These are phyloP conservation scores for Cynanchum wilfordii DNA, from an alignment of 257 asterid genomes.

Conservation along the genomic window DNA sequence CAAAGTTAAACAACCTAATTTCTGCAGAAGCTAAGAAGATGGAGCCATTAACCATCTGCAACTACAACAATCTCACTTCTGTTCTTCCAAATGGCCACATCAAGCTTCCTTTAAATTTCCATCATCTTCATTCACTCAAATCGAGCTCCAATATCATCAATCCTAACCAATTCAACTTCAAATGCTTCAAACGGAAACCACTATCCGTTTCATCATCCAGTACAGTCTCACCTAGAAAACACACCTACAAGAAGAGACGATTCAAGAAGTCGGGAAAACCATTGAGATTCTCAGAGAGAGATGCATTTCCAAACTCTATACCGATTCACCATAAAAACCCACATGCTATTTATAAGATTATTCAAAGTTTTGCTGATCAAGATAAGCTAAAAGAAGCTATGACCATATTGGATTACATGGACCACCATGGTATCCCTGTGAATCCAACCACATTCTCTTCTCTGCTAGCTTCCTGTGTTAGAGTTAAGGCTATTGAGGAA, in stretches of 20 bases:
- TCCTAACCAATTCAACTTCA: constrained; percentile 7
- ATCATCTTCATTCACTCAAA: constrained; percentile 21
- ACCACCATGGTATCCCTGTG: constrained; percentile 75
- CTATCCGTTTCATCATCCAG: constrained; percentile 25
- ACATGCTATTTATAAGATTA: constrained; percentile 59
- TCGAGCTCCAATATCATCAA: constrained; percentile 12
- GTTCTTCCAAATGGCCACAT: constrained; percentile 25
- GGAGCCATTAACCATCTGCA: constrained; percentile 34
- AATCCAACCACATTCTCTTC: constrained; percentile 70
- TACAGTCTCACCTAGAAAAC: constrained; percentile 17
- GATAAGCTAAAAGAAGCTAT: constrained; percentile 79
- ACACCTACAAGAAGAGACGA: background rate
- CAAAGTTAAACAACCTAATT: background rate
- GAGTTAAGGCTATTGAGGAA: constrained; percentile 44
- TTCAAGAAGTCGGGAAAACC: constrained; percentile 10
- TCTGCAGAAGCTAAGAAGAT: constrained; percentile 19
- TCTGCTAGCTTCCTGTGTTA: constrained; percentile 52
- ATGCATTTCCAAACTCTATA: constrained; percentile 42
- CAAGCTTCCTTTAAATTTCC: constrained; percentile 14
- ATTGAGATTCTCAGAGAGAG: constrained; percentile 30
- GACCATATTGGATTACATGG: constrained; percentile 62
- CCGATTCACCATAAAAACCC: constrained; percentile 71
- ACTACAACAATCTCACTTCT: constrained; percentile 25
- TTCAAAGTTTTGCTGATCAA: constrained; percentile 55
- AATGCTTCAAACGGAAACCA: constrained; percentile 24